phyloP scores from a whole-genome alignment of 805 yeast species.

The Schwanniomyces sp. region DNA sequence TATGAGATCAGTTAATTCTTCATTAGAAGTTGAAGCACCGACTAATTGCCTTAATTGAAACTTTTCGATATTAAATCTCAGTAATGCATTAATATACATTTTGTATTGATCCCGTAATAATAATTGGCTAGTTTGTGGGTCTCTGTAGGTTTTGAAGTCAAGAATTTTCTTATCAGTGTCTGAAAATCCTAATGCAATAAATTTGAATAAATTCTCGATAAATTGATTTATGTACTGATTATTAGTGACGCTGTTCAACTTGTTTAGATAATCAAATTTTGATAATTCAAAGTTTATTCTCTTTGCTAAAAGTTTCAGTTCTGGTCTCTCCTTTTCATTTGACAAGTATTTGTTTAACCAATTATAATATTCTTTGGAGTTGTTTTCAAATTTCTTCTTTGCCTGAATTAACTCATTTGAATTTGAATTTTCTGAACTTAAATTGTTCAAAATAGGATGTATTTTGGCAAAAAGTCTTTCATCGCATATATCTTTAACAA shows the following conservation, averaged over 20 bases:
- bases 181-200: slow-evolving; percentile 20
- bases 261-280: slow-evolving; percentile 47
- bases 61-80: slow-evolving; percentile 42
- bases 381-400: slow-evolving; percentile 36
- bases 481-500: slow-evolving; percentile 29
- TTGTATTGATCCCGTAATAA: slow-evolving; percentile 19
- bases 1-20: slow-evolving; percentile 36
- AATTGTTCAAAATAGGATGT: slow-evolving; percentile 6
- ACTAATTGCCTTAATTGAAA: slow-evolving; percentile 40
- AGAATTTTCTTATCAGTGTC: slow-evolving; percentile 10
- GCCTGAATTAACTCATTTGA: slow-evolving; percentile 21
- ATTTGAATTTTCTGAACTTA: slow-evolving; percentile 11
- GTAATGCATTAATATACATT: slow-evolving; percentile 31
- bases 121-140: slow-evolving; percentile 9
- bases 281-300: slow-evolving; percentile 41
- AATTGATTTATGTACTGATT: slow-evolving; percentile 41
- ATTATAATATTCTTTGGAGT: slow-evolving; percentile 41
- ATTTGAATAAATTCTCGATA: slow-evolving; percentile 36
- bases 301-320: slow-evolving; percentile 34
- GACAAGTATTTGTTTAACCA: slow-evolving; percentile 46
- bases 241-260: slow-evolving; percentile 34
- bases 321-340: slow-evolving; percentile 44
- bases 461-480: slow-evolving; percentile 27
- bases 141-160: slow-evolving; percentile 9
- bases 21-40: slow-evolving; percentile 38